These are phyloP conservation scores for Hemerocallis citrina DNA, from an alignment of 106 monocot genomes.

Conservation along the genomic window DNA sequence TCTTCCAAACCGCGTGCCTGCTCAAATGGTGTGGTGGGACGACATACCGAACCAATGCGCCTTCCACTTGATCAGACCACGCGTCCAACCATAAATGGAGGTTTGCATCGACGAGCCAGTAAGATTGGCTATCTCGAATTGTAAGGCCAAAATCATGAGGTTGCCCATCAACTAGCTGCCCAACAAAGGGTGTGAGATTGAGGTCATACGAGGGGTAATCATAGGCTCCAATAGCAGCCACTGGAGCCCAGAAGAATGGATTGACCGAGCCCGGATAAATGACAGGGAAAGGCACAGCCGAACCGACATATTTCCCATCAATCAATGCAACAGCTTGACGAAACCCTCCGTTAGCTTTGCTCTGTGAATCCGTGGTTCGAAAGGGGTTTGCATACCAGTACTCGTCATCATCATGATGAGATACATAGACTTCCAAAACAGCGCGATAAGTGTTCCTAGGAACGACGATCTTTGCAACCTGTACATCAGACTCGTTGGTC, in stretches of 20 bases:
- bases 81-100: constrained; percentile 57
- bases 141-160: constrained; percentile 23
- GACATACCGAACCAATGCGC: constrained; percentile 17
- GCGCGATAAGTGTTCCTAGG: constrained; percentile 23
- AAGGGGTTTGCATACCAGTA: constrained; percentile 47
- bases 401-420: constrained; percentile 15
- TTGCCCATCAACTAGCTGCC: constrained; percentile 27
- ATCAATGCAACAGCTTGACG: constrained; percentile 24
- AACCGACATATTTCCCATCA: constrained; percentile 23
- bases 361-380: not conserved
- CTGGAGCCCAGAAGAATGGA: constrained; percentile 38
- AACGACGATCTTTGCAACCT: constrained; percentile 17
- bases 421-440: constrained; percentile 14
- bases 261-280: constrained; percentile 32
- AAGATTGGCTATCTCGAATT: constrained; percentile 17
- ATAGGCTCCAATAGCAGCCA: constrained; percentile 31
- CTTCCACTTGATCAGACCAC: constrained; percentile 14
- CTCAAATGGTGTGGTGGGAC: constrained; percentile 7
- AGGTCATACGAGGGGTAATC: constrained; percentile 39
- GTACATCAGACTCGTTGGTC: constrained; percentile 11
- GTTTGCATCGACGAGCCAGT: constrained; percentile 42
- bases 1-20: constrained; percentile 10
- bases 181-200: constrained; percentile 36
- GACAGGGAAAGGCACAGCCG: constrained; percentile 28
- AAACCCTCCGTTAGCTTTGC: constrained; percentile 30